Evolutionary conservation across 2,329 filamentous ascomycete species (phyloP).

Genomic region (Claviceps paspali): DNA sequence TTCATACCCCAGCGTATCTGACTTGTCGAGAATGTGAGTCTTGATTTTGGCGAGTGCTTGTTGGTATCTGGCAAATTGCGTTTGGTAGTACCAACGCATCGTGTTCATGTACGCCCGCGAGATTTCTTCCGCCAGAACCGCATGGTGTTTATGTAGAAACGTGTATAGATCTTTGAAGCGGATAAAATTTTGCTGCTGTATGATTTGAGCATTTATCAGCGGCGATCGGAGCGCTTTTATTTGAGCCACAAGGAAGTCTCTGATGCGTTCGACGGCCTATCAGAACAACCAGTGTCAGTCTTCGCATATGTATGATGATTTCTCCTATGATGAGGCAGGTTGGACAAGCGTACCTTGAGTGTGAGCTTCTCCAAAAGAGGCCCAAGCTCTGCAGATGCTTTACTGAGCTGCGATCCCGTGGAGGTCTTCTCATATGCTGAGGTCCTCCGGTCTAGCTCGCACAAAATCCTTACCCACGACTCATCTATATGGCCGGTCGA

Average conservation of each 20-base stretch:
- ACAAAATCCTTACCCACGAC: slow-evolving; percentile 67
- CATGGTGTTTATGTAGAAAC: slow-evolving; percentile 72
- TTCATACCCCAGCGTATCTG: slow-evolving; percentile 70
- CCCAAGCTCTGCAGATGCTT: slow-evolving; percentile 68
- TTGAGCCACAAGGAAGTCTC: slow-evolving; percentile 86
- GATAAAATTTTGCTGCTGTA: slow-evolving; percentile 84
- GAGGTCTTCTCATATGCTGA: slow-evolving; percentile 51
- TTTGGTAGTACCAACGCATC: slow-evolving; percentile 96
- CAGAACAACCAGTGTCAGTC: slow-evolving; percentile 3
- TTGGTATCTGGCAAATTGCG: slow-evolving; percentile 79
- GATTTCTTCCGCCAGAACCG: slow-evolving; percentile 77
- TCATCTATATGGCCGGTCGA: slow-evolving; percentile 83
- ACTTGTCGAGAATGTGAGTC: slow-evolving; percentile 66
- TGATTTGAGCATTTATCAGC: slow-evolving; percentile 92
- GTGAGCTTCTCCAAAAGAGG: slow-evolving; percentile 75
- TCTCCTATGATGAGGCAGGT: background rate
- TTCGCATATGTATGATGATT: background rate
- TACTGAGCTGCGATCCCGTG: slow-evolving; percentile 46
- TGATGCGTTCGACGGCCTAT: slow-evolving; percentile 78
- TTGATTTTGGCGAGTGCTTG: slow-evolving; percentile 73
- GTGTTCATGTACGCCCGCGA: slow-evolving; percentile 91
- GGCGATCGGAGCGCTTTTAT: slow-evolving; percentile 89
- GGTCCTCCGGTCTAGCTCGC: slow-evolving; percentile 69
- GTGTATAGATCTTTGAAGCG: slow-evolving; percentile 76
- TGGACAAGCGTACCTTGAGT: slow-evolving; percentile 43